Conservation (phyloP, 1,284 basidiomycete species). For the Naganishia sp. region DNA sequence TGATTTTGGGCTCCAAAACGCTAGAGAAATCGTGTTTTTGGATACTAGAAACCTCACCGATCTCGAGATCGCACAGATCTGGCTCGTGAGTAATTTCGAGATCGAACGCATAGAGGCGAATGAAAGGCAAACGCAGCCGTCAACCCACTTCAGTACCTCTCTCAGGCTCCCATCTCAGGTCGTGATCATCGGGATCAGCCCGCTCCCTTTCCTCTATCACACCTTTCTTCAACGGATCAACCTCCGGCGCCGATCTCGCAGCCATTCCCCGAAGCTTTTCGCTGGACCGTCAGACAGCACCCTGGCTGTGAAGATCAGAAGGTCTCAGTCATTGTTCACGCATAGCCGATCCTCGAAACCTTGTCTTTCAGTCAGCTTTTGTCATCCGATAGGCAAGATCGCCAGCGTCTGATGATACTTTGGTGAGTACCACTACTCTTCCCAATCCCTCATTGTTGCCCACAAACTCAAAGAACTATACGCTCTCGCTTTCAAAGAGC, state of each 20-base stretch:
- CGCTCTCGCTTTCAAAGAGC: background rate
- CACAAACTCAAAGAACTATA: background rate
- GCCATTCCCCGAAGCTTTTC: background rate
- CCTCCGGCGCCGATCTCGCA: background rate
- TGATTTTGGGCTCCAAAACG: background rate
- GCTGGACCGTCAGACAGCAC: background rate
- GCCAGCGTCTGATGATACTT: too few species aligned
- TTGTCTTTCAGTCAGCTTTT: background rate
- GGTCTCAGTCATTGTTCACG: too few species aligned
- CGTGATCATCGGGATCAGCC: background rate
- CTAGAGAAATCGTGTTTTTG: too few species aligned
- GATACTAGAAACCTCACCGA: background rate
- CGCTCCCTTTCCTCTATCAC: background rate
- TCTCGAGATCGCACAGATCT: conserved; percentile 3
- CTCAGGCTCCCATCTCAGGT: background rate
- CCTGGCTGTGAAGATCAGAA: background rate
- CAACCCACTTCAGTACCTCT: background rate
- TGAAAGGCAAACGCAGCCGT: conserved; percentile 3
- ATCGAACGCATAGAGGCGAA: background rate
- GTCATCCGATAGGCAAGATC: too few species aligned
- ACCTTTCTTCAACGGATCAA: background rate
- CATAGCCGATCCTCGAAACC: background rate
- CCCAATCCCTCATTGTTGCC: background rate
- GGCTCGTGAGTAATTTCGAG: background rate
- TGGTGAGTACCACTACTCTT: background rate